A percentile compares a stretch with the other conserved stretches of the same genome.
Conservation (phyloP, 306 rosid species). For the Aeschynomene evenia region DNA sequence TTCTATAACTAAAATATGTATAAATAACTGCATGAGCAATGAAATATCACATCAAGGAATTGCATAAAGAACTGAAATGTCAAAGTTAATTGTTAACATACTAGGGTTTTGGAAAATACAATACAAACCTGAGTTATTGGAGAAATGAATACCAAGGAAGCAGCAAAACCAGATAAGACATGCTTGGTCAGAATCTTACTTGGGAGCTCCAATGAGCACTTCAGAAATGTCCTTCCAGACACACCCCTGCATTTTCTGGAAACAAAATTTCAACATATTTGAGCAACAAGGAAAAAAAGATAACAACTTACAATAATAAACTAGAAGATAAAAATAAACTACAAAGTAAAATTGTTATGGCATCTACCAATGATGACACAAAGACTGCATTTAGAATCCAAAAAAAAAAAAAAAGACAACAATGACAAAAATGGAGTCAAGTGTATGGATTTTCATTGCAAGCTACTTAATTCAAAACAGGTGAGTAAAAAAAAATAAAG, state of each 20-base stretch:
- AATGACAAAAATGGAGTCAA: not conserved
- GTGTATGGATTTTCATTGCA: not conserved
- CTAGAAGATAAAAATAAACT: not conserved
- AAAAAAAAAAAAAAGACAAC: not conserved
- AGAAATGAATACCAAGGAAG: conserved; percentile 66
- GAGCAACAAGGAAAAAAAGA: not conserved
- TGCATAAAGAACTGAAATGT: conserved; percentile 1
- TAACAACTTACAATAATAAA: not conserved
- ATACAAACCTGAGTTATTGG: conserved; percentile 65
- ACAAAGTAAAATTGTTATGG: not conserved
- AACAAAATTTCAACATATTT: conserved; percentile 29
- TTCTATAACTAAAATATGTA: not conserved
- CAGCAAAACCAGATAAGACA: conserved; percentile 68
- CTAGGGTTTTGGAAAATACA: conserved; percentile 9
- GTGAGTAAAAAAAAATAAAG: not conserved
- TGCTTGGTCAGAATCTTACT: conserved; percentile 55
- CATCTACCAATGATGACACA: not conserved
- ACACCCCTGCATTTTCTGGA: conserved; percentile 46
- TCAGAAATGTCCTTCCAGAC: conserved; percentile 47
- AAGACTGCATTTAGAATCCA: not conserved
- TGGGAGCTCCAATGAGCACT: conserved; percentile 50
- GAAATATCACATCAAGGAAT: conserved; percentile 2
- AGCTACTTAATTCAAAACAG: not conserved
- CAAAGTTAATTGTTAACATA: conserved; percentile 6
- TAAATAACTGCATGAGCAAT: conserved; percentile 5